Evolutionary conservation across 345 rosid species (phyloP).

Genomic region (Hirschfeldia incana): DNA sequence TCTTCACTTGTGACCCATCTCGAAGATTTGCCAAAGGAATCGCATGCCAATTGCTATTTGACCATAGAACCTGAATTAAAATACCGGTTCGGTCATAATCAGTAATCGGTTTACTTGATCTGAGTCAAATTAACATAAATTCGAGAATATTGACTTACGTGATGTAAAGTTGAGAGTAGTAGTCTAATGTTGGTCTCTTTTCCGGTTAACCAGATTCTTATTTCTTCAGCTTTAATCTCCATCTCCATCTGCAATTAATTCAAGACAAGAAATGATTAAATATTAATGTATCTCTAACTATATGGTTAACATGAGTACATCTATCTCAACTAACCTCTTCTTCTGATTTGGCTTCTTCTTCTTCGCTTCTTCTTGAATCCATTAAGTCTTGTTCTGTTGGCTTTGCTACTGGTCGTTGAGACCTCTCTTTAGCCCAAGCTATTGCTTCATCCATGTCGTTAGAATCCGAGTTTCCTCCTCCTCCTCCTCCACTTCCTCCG

Average conservation of each 20-base stretch:
- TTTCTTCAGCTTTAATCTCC: conserved; percentile 62
- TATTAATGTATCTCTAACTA: neutral
- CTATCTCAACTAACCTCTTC: conserved; percentile 35
- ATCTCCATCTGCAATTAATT: conserved; percentile 48
- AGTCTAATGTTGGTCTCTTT: conserved; percentile 69
- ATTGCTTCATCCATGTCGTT: conserved; percentile 42
- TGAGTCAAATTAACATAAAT: neutral
- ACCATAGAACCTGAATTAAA: conserved; percentile 67
- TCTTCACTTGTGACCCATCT: conserved; percentile 79
- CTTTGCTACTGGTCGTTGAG: conserved; percentile 36
- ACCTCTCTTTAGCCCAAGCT: conserved; percentile 45
- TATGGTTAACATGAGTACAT: neutral
- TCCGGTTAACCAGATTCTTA: conserved; percentile 74
- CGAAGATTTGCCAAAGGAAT: conserved; percentile 55
- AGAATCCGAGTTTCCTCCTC: conserved; percentile 38
- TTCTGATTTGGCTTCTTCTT: conserved; percentile 45
- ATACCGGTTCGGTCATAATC: neutral
- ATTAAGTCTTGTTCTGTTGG: conserved; percentile 45
- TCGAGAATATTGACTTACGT: conserved; percentile 39
- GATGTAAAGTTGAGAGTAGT: conserved; percentile 79
- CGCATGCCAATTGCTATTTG: conserved; percentile 70
- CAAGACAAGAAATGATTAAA: neutral
- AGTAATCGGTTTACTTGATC: neutral
- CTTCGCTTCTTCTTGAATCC: conserved; percentile 32
- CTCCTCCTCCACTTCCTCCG: conserved; percentile 40